These are phyloP conservation scores for Edaphochlamys debaryana DNA, from an alignment of 139 green algal species.

Conservation along the genomic window DNA sequence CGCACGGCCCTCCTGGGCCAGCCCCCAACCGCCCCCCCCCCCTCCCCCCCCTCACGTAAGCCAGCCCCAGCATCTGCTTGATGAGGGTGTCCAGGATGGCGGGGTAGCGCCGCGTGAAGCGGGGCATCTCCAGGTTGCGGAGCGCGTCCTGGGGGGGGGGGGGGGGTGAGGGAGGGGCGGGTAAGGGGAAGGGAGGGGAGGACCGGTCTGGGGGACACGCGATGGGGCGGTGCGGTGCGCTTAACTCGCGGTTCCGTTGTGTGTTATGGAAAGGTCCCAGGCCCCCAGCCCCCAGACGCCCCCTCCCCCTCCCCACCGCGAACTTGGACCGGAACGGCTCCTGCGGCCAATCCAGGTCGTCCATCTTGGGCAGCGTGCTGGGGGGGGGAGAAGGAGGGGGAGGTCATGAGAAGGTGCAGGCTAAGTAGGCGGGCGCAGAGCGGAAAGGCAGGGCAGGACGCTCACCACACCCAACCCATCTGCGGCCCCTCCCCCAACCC, in stretches of 20 bases:
- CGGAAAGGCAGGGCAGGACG: no score
- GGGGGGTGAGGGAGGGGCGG: not conserved
- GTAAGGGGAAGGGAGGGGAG: not conserved
- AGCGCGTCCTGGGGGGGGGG: constrained; percentile 59
- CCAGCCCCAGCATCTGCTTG: constrained; percentile 84
- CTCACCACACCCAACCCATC: not conserved
- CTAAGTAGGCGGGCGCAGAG: no score
- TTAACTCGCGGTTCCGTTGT: no score
- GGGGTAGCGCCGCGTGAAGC: constrained; percentile 87
- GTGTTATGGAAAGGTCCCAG: no score
- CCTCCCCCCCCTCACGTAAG: constrained; percentile 72
- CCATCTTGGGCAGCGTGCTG: constrained; percentile 70
- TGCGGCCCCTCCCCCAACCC: not conserved
- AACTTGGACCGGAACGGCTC: constrained; percentile 88
- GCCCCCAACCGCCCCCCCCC: not conserved
- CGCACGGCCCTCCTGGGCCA: no score
- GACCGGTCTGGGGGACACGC: not conserved
- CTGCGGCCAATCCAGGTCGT: constrained; percentile 73
- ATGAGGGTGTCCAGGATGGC: constrained; percentile 81
- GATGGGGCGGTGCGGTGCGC: not conserved
- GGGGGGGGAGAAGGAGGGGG: not conserved
- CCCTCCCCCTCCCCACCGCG: constrained; percentile 51
- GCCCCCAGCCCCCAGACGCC: not conserved
- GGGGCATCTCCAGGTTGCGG: constrained; percentile 85
- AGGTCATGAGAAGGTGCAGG: not conserved